These are phyloP conservation scores for Chrysoporthe deuterocubensis DNA, from an alignment of 2,329 filamentous ascomycete species.

Conservation along the genomic window DNA sequence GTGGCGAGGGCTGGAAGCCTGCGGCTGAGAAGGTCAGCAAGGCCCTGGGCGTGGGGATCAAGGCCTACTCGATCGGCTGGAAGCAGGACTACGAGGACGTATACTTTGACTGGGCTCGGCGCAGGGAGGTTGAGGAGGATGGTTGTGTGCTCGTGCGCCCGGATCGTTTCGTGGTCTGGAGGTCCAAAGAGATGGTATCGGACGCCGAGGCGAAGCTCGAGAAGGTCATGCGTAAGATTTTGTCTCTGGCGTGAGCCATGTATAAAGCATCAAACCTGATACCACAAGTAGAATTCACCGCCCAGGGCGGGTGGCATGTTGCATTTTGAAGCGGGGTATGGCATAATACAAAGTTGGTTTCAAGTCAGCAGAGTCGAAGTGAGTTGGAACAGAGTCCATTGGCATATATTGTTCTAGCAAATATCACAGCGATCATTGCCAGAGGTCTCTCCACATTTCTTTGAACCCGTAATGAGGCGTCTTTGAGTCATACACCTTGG, in stretches of 20 bases:
- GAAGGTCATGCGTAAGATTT: constrained; percentile 31
- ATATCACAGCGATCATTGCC: constrained; percentile 34
- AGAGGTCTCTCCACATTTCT: constrained; percentile 89
- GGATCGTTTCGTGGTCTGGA: constrained; percentile 63
- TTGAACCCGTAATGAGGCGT: constrained; percentile 81
- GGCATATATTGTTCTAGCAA: not conserved
- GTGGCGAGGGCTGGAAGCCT: constrained; percentile 56
- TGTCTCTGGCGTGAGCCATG: constrained; percentile 20
- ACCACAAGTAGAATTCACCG: not conserved
- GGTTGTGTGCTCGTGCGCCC: constrained; percentile 63
- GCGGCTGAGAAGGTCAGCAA: constrained; percentile 48
- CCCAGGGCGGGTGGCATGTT: not conserved
- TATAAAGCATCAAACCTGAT: not conserved
- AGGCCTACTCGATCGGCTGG: constrained; percentile 58
- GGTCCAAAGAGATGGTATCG: constrained; percentile 32
- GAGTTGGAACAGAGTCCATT: not conserved
- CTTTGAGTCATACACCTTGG: constrained; percentile 73
- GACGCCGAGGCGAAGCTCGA: constrained; percentile 32
- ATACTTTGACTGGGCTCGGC: constrained; percentile 62
- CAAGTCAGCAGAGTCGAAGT: not conserved
- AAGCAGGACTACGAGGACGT: constrained; percentile 64
- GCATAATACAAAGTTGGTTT: not conserved
- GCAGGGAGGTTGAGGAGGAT: constrained; percentile 58
- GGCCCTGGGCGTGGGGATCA: constrained; percentile 50
- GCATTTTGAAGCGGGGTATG: too few relatives aligned